Evolutionary conservation across 148 eudicot genomes (phyloP).

Genomic region (Nyssa sinensis): DNA sequence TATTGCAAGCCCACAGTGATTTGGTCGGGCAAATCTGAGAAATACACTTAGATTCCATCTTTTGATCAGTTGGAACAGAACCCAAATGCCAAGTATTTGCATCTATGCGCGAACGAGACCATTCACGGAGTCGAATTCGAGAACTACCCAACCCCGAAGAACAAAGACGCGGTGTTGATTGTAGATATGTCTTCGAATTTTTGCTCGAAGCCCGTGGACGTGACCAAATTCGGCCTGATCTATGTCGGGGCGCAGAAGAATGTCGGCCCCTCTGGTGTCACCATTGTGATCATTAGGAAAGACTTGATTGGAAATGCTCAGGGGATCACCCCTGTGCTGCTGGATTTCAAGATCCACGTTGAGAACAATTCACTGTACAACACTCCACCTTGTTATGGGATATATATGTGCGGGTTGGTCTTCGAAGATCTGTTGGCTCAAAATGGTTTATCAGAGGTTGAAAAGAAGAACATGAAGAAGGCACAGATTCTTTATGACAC

Average conservation of each 20-base stretch:
- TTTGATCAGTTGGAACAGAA: conserved; percentile 43
- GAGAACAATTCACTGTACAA: too few species aligned
- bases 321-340: conserved; percentile 91
- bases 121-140: conserved; percentile 93
- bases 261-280: too few species aligned
- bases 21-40: conserved; percentile 81
- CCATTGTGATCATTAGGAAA: conserved; percentile 89
- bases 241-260: too few species aligned
- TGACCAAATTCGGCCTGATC: conserved; percentile 68
- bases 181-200: conserved; percentile 96
- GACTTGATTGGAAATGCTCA: conserved; percentile 91
- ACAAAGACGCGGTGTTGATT: conserved; percentile 36
- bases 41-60: conserved; percentile 52
- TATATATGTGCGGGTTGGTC: too few species aligned
- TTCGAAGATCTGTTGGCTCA: too few species aligned
- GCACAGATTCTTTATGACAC: too few species aligned
- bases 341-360: conserved; percentile 92
- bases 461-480: conserved; percentile 77
- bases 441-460: conserved; percentile 78
- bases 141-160: too few species aligned
- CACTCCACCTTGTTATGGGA: too few species aligned
- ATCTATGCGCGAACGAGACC: conserved; percentile 89
- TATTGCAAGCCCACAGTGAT: conserved; percentile 36
- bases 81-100: conserved; percentile 56
- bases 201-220: conserved; percentile 92